A percentile compares a stretch with the other conserved stretches of the same genome.
Evolutionary conservation across 306 rosid genomes (phyloP).

Genomic region (Cicer bijugum): DNA sequence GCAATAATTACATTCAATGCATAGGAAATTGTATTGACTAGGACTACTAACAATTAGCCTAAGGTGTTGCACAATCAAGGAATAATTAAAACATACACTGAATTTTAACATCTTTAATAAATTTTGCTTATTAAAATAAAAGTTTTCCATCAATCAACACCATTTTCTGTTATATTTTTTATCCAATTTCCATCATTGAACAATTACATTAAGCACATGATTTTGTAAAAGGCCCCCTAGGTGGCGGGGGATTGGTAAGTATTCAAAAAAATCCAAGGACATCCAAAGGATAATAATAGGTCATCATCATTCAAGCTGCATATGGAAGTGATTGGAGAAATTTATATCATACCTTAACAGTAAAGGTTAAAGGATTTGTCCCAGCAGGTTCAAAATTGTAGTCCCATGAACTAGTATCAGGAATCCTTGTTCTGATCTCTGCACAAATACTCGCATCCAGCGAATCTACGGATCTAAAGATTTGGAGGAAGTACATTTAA

Average conservation of each 20-base stretch:
- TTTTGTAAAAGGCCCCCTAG: neutral
- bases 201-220: neutral
- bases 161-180: neutral
- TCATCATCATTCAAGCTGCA: constrained; percentile 26
- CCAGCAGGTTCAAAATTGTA: constrained; percentile 94
- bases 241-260: neutral
- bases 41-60: too few species aligned
- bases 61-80: too few species aligned
- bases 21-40: too few species aligned
- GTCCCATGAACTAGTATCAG: constrained; percentile 88
- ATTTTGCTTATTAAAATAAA: neutral
- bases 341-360: constrained; percentile 68
- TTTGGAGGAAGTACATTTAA: constrained; percentile 34
- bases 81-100: too few species aligned
- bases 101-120: too few species aligned
- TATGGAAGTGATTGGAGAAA: constrained; percentile 8
- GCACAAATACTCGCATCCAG: constrained; percentile 80
- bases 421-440: constrained; percentile 93
- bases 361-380: constrained; percentile 75
- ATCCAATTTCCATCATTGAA: neutral
- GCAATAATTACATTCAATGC: too few species aligned
- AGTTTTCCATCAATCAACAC: neutral
- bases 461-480: constrained; percentile 79
- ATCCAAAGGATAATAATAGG: neutral
- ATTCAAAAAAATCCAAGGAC: neutral